Base-by-base conservation (phyloP, 805 yeast species). In the Suhomyces tanzawaensis region DNA sequence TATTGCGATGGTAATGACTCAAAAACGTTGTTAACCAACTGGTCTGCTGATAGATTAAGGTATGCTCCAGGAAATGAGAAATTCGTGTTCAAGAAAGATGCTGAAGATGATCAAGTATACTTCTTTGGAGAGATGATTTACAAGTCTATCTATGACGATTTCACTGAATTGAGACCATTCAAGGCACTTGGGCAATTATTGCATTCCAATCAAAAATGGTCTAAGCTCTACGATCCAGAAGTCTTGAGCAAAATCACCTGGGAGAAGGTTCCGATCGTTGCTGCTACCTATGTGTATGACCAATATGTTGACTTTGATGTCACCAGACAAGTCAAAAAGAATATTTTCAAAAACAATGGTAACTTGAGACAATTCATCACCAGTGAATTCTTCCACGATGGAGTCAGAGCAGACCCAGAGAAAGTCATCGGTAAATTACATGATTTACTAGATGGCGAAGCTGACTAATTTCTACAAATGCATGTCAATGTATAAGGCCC, bases 81-180 rank as follows among this genome's bases (percentile, higher is more conserved):
- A 14, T 69, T 60, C 43, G 61, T 60, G 4, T 57, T 39, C 36
- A 19, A 28, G 14, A 7, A 3, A 18, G 14, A 18, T 14, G 13
- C 19, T 22, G 32, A 44, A 12, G 32, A 25, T 37, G 35, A 49
- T 19, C 23, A 7, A 21, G 57, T 71, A 3, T 74, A 52, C 41
- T 75, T 75, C 52, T 74, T 79, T 3, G 78, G 81, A 9, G 81
- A 77, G 44, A 74, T 76, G 79, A 76, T 76, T 31, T 76, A 54
- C 55, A 66, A 69, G 43, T 69, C 72, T 11, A 74, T 75, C 74
- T 68, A 51, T 42, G 74, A 72, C 24, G 80, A 76, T 45, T 76
- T 64, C 44, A 52, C 54, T 0, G 77, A 72, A 44, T 58, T 77
- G 28, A 40, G 49, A 4, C 55, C 55, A 12, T 57, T 78, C 29